A percentile compares a stretch with the other conserved stretches of the same genome.
These are phyloP conservation scores for Aspergillus eucalypticola DNA, from an alignment of 2,329 filamentous ascomycete genomes.

Conservation along the genomic window DNA sequence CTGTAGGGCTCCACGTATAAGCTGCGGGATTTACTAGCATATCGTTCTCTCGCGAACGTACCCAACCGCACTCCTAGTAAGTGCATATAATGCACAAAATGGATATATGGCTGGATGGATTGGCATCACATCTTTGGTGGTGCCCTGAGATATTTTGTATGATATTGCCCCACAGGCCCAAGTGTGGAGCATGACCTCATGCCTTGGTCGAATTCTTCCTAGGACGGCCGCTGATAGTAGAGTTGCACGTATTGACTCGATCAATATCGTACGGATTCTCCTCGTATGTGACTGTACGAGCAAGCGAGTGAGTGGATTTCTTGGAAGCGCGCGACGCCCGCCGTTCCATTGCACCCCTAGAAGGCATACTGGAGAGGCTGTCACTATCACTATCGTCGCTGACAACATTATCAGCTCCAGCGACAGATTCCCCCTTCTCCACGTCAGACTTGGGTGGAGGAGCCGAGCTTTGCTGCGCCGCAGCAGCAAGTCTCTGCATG, in stretches of 20 bases:
- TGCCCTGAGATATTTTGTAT: background rate
- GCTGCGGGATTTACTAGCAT: no score
- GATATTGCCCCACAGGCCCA: background rate
- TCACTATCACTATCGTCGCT: conserved; percentile 16
- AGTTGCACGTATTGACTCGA: conserved; percentile 45
- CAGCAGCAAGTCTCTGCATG: conserved; percentile 37
- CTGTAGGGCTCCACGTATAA: no score
- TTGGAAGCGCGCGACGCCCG: conserved; percentile 16
- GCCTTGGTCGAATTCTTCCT: conserved; percentile 4
- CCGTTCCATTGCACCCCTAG: conserved; percentile 18
- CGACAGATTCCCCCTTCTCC: conserved; percentile 9
- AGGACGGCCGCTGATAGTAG: conserved; percentile 16
- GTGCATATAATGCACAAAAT: background rate
- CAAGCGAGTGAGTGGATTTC: conserved; percentile 19
- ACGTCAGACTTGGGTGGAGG: conserved; percentile 19
- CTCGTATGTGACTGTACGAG: conserved; percentile 39
- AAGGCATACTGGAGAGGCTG: conserved; percentile 13
- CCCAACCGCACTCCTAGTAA: background rate
- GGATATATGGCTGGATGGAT: background rate
- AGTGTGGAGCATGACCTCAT: background rate
- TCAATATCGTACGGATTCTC: conserved; percentile 50
- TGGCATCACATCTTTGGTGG: background rate
- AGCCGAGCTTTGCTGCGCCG: conserved; percentile 20
- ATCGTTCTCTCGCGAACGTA: no score
- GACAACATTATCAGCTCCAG: background rate